These are phyloP conservation scores for Hymenoscyphus infarciens DNA, from an alignment of 2,329 filamentous ascomycete species.

Conservation along the genomic window DNA sequence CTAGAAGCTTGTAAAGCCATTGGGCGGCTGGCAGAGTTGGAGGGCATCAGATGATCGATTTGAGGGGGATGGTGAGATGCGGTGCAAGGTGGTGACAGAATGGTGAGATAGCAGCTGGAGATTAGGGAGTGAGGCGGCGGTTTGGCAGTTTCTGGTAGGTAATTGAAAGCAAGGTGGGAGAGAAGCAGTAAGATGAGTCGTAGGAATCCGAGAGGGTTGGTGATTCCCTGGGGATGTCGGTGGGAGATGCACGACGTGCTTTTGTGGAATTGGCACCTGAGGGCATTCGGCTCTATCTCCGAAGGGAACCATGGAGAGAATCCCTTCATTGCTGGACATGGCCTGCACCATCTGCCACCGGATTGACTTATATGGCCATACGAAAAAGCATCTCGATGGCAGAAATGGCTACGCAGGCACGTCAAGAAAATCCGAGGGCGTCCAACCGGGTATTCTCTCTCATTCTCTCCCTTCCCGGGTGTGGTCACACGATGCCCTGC, in stretches of 20 bases:
- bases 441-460: background rate
- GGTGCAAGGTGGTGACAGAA: background rate
- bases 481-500: background rate
- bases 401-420: background rate
- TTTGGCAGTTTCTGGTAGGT: background rate
- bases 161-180: background rate
- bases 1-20: constrained; percentile 17
- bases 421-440: background rate
- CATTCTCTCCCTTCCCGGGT: background rate
- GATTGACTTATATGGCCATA: background rate
- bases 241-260: background rate
- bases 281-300: background rate
- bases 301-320: background rate
- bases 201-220: background rate
- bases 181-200: background rate
- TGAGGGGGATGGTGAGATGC: constrained; percentile 1
- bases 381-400: background rate
- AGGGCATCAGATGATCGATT: constrained; percentile 6
- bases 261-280: background rate
- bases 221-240: no score
- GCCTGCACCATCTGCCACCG: background rate
- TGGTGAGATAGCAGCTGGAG: constrained; percentile 3
- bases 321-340: background rate
- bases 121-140: background rate
- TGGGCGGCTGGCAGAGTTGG: constrained; percentile 4